These are phyloP conservation scores for Phytophthora pseudosyringae DNA, from an alignment of 352 stramenopile genomes.

Conservation along the genomic window DNA sequence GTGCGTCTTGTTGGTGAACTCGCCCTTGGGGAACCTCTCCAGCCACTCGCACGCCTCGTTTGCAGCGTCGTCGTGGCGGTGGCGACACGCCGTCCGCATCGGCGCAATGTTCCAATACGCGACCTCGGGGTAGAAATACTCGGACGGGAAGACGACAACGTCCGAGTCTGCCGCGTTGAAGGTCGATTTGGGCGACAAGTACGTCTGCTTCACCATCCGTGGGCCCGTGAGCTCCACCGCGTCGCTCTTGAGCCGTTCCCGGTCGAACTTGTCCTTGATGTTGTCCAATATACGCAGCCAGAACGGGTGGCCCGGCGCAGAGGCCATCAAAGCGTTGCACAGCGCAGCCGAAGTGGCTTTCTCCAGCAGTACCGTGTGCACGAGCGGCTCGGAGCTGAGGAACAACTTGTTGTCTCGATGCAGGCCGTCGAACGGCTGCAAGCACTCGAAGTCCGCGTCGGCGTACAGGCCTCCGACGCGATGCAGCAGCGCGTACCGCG, in stretches of 20 bases:
- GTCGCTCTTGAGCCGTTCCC: conserved; percentile 27
- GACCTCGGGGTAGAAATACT: conserved; percentile 67
- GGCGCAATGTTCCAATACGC: conserved; percentile 55
- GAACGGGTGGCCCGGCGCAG: conserved; percentile 50
- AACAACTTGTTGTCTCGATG: conserved; percentile 43
- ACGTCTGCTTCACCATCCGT: conserved; percentile 56
- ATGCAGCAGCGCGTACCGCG: conserved; percentile 61
- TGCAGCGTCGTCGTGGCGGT: conserved; percentile 24
- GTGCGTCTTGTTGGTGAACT: conserved; percentile 54
- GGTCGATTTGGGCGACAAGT: conserved; percentile 14
- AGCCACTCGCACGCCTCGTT: conserved; percentile 52
- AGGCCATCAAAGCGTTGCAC: conserved; percentile 71
- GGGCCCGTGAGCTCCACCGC: conserved; percentile 56
- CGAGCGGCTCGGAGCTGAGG: conserved; percentile 52
- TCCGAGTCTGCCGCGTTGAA: conserved; percentile 6
- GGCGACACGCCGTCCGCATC: conserved; percentile 38
- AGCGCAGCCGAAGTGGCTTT: conserved; percentile 36
- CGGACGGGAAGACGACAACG: conserved; percentile 39
- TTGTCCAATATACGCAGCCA: conserved; percentile 57
- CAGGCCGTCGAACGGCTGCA: conserved; percentile 45
- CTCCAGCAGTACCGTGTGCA: conserved; percentile 57
- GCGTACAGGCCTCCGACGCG: conserved; percentile 57
- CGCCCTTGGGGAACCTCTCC: conserved; percentile 41
- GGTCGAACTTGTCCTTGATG: conserved; percentile 53
- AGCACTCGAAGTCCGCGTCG: conserved; percentile 63